Percentiles rank a stretch among this genome's conserved stretches.
phyloP scores from a whole-genome alignment of 306 rosid species.

The Medicago truncatula region MtrunA17r5.0-ANR NC_053046.1:10948001-10948500 shows the following conservation, averaged over 20 bases:
- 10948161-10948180: neutral
- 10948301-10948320: neutral
- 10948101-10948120: neutral
- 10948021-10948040: too few species aligned
- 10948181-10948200: too few species aligned
- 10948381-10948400: neutral
- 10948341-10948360: conserved; percentile 2
- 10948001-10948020: neutral
- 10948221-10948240: too few species aligned
- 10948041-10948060: too few species aligned
- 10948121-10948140: neutral
- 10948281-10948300: too few species aligned
- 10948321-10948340: neutral
- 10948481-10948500: conserved; percentile 83
- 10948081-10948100: too few species aligned
- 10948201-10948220: too few species aligned
- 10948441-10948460: conserved; percentile 87
- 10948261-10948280: too few species aligned
- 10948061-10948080: too few species aligned
- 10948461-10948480: conserved; percentile 72
- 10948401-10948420: conserved; percentile 92
- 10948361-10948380: conserved; percentile 7
- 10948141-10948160: neutral
- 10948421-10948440: conserved; percentile 97
- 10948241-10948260: too few species aligned